Evolutionary conservation across 805 yeast genomes (phyloP).

Genomic region (Yamadazyma nakazawae): DNA sequence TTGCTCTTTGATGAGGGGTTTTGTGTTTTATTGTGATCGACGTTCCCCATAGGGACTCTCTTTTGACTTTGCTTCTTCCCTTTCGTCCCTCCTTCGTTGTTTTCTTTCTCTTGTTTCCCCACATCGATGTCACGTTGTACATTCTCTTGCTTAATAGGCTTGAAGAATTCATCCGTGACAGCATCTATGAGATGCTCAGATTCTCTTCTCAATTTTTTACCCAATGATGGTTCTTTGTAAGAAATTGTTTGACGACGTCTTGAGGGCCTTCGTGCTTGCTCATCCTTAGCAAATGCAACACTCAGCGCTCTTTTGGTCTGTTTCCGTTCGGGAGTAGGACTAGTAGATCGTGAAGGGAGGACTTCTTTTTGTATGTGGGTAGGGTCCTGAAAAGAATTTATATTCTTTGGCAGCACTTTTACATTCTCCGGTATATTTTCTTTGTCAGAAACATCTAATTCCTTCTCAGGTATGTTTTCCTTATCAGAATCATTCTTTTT

Average conservation of each 20-base stretch:
- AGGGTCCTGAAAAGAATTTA: neutral
- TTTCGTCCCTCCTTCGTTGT: neutral
- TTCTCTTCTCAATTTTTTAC: conserved; percentile 67
- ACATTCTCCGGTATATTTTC: neutral
- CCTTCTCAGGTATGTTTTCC: neutral
- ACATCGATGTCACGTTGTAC: neutral
- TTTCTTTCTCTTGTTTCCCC: neutral
- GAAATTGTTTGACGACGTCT: conserved; percentile 56
- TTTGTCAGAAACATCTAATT: neutral
- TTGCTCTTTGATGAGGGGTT: neutral
- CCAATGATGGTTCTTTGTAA: conserved; percentile 65
- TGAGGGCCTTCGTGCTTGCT: neutral
- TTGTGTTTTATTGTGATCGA: conserved; percentile 6
- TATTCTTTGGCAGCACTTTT: no score
- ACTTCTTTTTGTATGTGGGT: neutral
- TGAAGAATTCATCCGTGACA: conserved; percentile 34
- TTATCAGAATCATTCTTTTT: neutral
- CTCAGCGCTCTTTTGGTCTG: neutral
- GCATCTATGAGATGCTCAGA: conserved; percentile 61
- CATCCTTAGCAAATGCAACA: neutral
- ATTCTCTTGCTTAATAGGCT: conserved; percentile 10
- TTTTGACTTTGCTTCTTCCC: neutral
- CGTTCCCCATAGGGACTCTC: conserved; percentile 6
- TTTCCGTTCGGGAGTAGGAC: neutral
- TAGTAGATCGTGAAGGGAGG: neutral